Conservation (phyloP, 495 filamentous ascomycete species). For the Neurospora sp. region DNA sequence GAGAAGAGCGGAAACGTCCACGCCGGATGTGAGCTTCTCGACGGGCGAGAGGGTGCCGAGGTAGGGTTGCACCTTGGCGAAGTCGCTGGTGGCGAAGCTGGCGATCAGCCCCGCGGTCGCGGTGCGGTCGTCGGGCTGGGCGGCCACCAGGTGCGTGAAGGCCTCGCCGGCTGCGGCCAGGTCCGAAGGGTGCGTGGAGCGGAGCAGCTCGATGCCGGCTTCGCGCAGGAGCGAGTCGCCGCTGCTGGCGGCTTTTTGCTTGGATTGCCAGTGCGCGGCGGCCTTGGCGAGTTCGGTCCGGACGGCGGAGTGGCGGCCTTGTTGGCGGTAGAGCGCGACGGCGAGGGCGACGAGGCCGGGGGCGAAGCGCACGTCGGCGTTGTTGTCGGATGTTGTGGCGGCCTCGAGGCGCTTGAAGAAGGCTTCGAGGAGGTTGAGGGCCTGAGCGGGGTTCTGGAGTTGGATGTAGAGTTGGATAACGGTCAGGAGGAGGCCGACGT, state of each 20-base stretch:
- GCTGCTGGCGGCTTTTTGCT: constrained; percentile 33
- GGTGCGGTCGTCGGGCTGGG: constrained; percentile 48
- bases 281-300: constrained; percentile 68
- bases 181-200: no score
- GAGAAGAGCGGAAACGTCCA: constrained; percentile 64
- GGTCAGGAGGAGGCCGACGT: constrained; percentile 76
- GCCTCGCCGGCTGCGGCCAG: no score
- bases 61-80: constrained; percentile 48
- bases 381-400: constrained; percentile 43
- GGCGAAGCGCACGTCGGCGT: constrained; percentile 63
- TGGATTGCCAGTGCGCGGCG: constrained; percentile 64
- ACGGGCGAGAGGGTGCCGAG: constrained; percentile 55
- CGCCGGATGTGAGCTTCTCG: constrained; percentile 50
- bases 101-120: constrained; percentile 77
- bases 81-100: constrained; percentile 60
- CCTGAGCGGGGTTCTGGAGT: constrained; percentile 63
- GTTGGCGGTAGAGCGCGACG: constrained; percentile 68
- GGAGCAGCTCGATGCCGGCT: no score
- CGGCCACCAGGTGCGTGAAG: no score
- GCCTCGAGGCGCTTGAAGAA: constrained; percentile 66
- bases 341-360: constrained; percentile 80
- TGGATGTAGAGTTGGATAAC: constrained; percentile 76
- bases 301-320: constrained; percentile 66
- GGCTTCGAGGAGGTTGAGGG: constrained; percentile 63
- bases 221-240: constrained; percentile 49